Evolutionary conservation across 169 alveolate species (phyloP).

Genomic region (Pseudocohnilembus persalinus): DNA sequence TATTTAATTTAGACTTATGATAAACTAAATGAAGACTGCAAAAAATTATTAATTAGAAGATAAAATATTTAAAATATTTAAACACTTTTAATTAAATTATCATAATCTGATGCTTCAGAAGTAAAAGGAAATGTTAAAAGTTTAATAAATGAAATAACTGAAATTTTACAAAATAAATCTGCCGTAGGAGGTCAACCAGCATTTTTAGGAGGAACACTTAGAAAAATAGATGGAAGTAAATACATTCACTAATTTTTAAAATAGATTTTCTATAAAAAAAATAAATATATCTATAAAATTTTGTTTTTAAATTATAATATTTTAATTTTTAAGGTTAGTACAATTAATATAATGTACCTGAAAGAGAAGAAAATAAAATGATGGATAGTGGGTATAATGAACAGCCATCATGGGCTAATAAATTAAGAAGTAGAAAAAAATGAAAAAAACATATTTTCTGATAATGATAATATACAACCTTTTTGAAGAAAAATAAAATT

Average conservation of each 20-base stretch:
- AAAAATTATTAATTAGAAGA: slow-evolving; percentile 43
- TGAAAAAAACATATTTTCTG: too few relatives aligned
- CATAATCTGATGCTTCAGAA: slow-evolving; percentile 13
- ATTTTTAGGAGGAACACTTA: not conserved
- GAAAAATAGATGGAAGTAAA: not conserved
- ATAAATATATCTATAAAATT: too few relatives aligned
- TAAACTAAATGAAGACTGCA: slow-evolving; percentile 31
- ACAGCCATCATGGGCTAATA: not conserved
- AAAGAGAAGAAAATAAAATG: not conserved
- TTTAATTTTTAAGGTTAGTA: too few relatives aligned
- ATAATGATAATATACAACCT: too few relatives aligned
- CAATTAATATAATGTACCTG: not conserved
- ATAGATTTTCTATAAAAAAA: too few relatives aligned
- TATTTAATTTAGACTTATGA: slow-evolving; percentile 21
- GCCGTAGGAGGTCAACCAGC: not conserved
- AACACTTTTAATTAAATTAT: slow-evolving; percentile 29
- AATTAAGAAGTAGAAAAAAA: not conserved
- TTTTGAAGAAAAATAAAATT: not conserved
- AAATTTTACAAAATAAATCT: slow-evolving; percentile 6
- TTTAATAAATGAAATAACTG: slow-evolving; percentile 3
- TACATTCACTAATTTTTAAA: too few relatives aligned
- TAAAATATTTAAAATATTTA: slow-evolving; percentile 37
- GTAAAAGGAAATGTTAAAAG: slow-evolving; percentile 15
- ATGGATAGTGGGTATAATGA: not conserved
- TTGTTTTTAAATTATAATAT: too few relatives aligned